Conservation (phyloP, 768 basidiomycete genomes). For the Cyclocybe cylindracea region DNA sequence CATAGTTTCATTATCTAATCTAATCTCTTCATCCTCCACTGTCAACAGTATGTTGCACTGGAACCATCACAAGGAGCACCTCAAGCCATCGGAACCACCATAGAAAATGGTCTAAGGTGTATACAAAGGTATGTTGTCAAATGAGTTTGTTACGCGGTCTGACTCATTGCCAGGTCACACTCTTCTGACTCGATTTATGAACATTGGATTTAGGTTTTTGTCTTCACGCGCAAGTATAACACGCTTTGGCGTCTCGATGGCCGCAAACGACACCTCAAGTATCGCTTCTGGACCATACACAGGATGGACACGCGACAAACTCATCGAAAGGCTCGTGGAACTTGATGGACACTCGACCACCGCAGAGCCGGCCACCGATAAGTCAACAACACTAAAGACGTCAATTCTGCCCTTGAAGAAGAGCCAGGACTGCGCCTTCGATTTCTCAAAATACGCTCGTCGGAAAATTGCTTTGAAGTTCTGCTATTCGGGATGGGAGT, state of each 20-base stretch:
- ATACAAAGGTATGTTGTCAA: no score
- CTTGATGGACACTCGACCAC: conserved; percentile 40
- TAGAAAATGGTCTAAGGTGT: no score
- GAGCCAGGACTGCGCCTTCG: conserved; percentile 39
- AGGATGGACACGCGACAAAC: conserved; percentile 55
- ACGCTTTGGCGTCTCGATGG: conserved; percentile 18
- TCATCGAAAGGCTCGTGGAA: conserved; percentile 62
- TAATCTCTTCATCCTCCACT: no score
- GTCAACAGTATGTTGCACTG: no score
- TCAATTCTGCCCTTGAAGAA: not conserved
- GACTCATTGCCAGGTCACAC: no score
- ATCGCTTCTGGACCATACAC: conserved; percentile 36
- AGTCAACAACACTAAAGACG: no score
- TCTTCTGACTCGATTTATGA: conserved; percentile 8
- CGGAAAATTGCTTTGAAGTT: conserved; percentile 95
- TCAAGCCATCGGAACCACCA: no score
- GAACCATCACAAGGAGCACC: no score
- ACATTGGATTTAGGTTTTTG: conserved; percentile 14
- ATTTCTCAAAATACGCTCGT: conserved; percentile 66
- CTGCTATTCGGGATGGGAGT: conserved; percentile 90
- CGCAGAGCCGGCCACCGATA: no score
- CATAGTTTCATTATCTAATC: no score
- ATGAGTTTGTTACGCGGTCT: no score
- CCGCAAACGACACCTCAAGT: conserved; percentile 14
- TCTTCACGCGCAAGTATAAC: conserved; percentile 18